phyloP scores from a whole-genome alignment of 805 yeast species.

The Kodamaea lidongshanica region DNA sequence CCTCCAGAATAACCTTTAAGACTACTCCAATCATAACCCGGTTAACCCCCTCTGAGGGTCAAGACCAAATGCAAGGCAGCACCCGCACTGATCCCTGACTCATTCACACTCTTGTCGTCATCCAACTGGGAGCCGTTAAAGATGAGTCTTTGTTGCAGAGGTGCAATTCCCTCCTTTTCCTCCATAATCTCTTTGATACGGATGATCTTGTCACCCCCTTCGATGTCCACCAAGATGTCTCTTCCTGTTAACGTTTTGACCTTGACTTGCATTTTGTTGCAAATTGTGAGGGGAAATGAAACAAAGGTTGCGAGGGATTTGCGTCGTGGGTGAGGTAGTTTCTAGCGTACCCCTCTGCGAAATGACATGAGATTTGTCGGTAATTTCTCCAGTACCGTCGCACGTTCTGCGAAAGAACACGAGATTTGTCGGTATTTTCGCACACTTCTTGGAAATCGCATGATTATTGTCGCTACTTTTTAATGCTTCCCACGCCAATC shows the following conservation, averaged over 20 bases:
- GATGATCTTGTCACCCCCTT: slow-evolving; percentile 58
- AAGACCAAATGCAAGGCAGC: slow-evolving; percentile 83
- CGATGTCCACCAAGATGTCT: slow-evolving; percentile 73
- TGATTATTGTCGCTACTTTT: background rate
- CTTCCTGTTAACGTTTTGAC: slow-evolving; percentile 79
- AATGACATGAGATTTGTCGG: too few species aligned
- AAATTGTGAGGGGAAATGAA: background rate
- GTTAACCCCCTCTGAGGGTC: slow-evolving; percentile 82
- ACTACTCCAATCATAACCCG: too few species aligned
- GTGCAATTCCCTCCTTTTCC: slow-evolving; percentile 96
- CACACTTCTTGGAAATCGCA: too few species aligned
- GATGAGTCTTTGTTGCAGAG: slow-evolving; percentile 87
- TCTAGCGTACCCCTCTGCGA: too few species aligned
- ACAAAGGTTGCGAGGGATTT: background rate
- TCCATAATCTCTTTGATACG: slow-evolving; percentile 87
- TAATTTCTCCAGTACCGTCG: too few species aligned
- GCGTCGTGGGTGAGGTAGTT: background rate
- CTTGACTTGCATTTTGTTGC: slow-evolving; percentile 50
- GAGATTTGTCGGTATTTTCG: too few species aligned
- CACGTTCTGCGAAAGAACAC: too few species aligned
- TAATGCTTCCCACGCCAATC: slow-evolving; percentile 78
- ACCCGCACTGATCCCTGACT: slow-evolving; percentile 77
- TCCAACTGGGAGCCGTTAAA: slow-evolving; percentile 89
- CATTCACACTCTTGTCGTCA: slow-evolving; percentile 68
- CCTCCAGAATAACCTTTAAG: too few species aligned